Base-by-base conservation (phyloP, 2,329 filamentous ascomycete genomes). In the Cladophialophora immunda region DNA sequence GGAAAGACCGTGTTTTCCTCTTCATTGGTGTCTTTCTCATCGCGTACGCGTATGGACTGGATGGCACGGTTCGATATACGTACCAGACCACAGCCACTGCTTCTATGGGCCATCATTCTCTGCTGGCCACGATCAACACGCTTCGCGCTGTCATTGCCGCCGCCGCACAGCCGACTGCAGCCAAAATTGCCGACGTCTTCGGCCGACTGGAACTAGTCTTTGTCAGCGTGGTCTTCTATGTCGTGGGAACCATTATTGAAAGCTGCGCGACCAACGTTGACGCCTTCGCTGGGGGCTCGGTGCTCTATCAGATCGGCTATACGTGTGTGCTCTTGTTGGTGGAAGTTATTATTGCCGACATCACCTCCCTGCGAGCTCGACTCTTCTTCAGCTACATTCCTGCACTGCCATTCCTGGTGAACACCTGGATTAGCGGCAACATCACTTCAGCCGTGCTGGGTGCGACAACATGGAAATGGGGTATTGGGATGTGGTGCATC, bases 341-440 rank as follows among this genome's bases (percentile, higher is more conserved):
- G 25, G 87, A 90, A 75, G 86, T 90, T 72, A 83, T 91, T 66
- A 80, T 90, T 54, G 88, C 83, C 53, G 89, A 91, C 70, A 82
- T 88, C 29, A 89, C 88, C 1, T 90, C 88, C 1, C 84, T 87
- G 6, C 84, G 87, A 15, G 82, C 86, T 11, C 87, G 89, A 73
- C 79, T 90, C 8, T 80, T 90, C 71, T 90, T 89, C 79, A 88
- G 85, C 56, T 90, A 89, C 73, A 78, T 90, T n/a, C 87, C 87
- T 0, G 84, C 85, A 0, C 74, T 83, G 2, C 87, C 87, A 0
- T 89, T 87, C 71, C 73, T 89, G 53, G 80, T 87, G 75, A 90
- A 89, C 72, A 87, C 87, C 0, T 90, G 87, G 87, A 81, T 89
- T 15, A 86, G 85, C 67, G 88, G 87, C 22, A 83, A 86, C 68